Evolutionary conservation across 768 basidiomycete species (phyloP).

Genomic region (Neoboletus subvelutipes): DNA sequence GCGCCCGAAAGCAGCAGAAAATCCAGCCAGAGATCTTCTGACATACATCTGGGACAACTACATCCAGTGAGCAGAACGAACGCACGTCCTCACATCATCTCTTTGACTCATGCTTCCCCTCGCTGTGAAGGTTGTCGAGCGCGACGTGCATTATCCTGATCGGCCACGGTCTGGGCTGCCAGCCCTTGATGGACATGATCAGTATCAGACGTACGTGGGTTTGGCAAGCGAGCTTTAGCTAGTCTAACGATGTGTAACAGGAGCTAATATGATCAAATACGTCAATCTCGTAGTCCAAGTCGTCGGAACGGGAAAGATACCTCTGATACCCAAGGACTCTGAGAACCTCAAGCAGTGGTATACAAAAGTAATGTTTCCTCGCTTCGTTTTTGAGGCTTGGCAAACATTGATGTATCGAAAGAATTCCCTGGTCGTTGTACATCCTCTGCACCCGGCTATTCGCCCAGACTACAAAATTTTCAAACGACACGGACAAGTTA

Average conservation of each 20-base stretch:
- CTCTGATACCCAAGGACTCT: constrained; percentile 51
- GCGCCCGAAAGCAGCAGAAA: constrained; percentile 43
- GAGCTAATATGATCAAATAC: constrained; percentile 52
- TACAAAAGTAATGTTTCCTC: constrained; percentile 47
- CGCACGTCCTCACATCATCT: not conserved
- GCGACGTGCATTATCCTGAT: constrained; percentile 77
- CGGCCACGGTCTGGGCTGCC: constrained; percentile 85
- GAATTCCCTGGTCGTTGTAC: constrained; percentile 73
- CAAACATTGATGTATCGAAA: constrained; percentile 32
- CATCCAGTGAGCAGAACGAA: constrained; percentile 63
- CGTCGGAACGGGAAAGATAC: constrained; percentile 61
- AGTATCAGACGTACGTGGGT: constrained; percentile 60
- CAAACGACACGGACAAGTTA: constrained; percentile 64
- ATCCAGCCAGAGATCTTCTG: constrained; percentile 58
- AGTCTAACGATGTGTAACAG: constrained; percentile 26
- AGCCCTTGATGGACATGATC: constrained; percentile 72
- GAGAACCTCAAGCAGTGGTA: constrained; percentile 73
- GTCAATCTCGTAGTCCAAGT: constrained; percentile 80
- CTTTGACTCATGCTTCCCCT: not conserved
- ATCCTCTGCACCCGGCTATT: constrained; percentile 56
- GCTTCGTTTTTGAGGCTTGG: not conserved
- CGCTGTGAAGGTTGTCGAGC: constrained; percentile 56
- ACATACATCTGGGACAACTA: constrained; percentile 97
- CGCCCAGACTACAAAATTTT: constrained; percentile 40
- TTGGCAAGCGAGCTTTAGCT: not conserved